Evolutionary conservation across 441 rosid genomes (phyloP), one percentile per base, ranked within the genome.

Genomic region (Arabidopsis hybrid): DNA sequence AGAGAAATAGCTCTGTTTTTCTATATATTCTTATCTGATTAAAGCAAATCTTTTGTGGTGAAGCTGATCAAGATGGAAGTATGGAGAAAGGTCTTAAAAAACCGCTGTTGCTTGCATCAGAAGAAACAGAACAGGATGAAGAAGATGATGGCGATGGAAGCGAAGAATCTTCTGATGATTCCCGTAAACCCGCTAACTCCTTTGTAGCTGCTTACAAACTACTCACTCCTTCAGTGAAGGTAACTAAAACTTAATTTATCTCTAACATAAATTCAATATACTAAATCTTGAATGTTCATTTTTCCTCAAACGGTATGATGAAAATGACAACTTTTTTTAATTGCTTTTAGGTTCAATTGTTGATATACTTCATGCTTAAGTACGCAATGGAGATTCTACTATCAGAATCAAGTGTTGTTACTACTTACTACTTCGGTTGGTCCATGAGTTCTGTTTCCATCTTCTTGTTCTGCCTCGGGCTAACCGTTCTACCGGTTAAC

Each of bases 341-440:
- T 26, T 63, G 7, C 4, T 16, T 36, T 66, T 87, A 94, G 97
- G 98, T 89, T 80, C 99, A 95, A 43, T 67, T 95, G 80, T 72
- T 95, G 82, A 95, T 95, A 82, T 95, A 95, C 79, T 95, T 92
- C 84, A 92, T 95, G 98, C 96, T 95, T 61, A 92, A 92, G 70
- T 92, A 95, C 10, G 97, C 82, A 0, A 91, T 91, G 96, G 99
- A 95, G 89, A 79, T 92, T 74, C 78, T 95, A 66, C 85, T 95
- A n/a, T 86, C 99, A 18, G 99, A 95, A 80, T 95, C 99, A 8
- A 92, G 98, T 65, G 99, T 95, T 2, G 32, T 92, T 64, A 88
- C 97, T 2, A 60, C 91, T 34, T 92, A 91, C 85, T 95, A 95
- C 84, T 92, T 95, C 8, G 49, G 74, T 8, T 92, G 99, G 98